A percentile compares a stretch with the other conserved stretches of the same genome.
phyloP scores from a whole-genome alignment of 2,329 filamentous ascomycete genomes.

The Aspergillus sergii region DNA sequence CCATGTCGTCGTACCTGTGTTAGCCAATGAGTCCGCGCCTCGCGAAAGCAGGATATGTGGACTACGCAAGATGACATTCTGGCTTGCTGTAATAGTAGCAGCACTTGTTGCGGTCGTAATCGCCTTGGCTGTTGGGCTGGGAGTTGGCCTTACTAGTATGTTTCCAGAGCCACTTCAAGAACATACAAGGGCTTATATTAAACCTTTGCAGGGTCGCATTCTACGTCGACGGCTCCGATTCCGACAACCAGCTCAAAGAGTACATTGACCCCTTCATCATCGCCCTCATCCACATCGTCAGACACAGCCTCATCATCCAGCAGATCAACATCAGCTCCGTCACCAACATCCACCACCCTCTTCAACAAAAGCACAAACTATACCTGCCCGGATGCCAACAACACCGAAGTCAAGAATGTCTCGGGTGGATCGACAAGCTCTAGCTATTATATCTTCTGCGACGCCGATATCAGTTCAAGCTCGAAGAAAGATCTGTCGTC shows the following conservation, averaged over 20 bases:
- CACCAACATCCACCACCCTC: background rate
- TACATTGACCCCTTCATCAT: background rate
- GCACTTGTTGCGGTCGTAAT: background rate
- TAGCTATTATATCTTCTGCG: conserved; percentile 4
- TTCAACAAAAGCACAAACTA: background rate
- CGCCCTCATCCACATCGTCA: background rate
- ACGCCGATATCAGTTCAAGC: conserved; percentile 1
- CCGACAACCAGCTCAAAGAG: background rate
- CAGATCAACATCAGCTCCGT: background rate
- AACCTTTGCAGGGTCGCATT: background rate
- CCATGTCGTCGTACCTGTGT: background rate
- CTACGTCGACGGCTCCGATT: background rate
- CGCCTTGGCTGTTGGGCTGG: conserved; percentile 3
- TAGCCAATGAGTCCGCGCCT: background rate
- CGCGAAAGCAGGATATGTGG: background rate
- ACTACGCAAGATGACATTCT: background rate
- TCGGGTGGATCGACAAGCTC: background rate
- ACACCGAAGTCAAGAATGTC: background rate
- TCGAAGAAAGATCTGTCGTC: conserved; percentile 5
- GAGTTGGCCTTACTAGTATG: conserved; percentile 3
- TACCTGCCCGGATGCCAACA: background rate
- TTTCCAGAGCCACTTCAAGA: background rate
- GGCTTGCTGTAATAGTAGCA: background rate
- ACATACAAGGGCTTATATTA: background rate
- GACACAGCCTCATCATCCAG: background rate